Conservation (phyloP, 148 eudicot species). For the Cornus controversa region DNA sequence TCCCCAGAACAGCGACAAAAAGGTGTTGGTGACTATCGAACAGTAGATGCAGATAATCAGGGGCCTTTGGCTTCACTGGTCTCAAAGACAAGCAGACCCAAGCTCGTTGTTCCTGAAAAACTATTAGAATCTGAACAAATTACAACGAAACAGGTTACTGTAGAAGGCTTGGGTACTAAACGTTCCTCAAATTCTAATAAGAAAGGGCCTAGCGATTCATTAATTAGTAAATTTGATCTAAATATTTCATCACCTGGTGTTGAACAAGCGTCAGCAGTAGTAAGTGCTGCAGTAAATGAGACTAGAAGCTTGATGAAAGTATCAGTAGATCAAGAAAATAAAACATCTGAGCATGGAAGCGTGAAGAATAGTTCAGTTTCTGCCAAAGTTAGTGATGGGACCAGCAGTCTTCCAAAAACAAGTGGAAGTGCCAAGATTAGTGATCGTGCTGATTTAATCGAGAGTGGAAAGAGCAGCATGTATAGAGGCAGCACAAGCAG, state of each 20-base stretch:
- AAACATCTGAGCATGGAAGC: conserved; percentile 38
- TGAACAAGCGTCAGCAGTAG: conserved; percentile 14
- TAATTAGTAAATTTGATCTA: conserved; percentile 4
- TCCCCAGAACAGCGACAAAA: conserved; percentile 14
- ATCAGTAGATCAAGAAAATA: conserved; percentile 45
- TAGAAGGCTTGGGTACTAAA: conserved; percentile 13
- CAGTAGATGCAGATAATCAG: neutral
- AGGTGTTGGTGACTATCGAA: conserved; percentile 8
- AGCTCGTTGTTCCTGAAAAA: conserved; percentile 22
- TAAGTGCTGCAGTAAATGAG: conserved; percentile 18
- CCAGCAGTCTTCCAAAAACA: conserved; percentile 45
- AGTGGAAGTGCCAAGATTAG: conserved; percentile 61
- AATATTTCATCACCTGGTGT: conserved; percentile 7
- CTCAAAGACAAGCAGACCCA: conserved; percentile 20
- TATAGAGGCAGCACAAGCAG: conserved; percentile 64
- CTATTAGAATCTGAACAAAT: conserved; percentile 26
- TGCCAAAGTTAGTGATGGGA: conserved; percentile 54
- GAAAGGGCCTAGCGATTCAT: neutral
- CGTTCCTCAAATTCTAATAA: neutral
- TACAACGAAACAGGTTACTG: conserved; percentile 15
- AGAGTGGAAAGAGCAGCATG: conserved; percentile 65
- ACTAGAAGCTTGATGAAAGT: conserved; percentile 25
- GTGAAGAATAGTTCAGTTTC: conserved; percentile 53
- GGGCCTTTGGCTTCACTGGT: conserved; percentile 10
- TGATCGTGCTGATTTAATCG: conserved; percentile 45